phyloP scores from a whole-genome alignment of 23 red algal species.

The Chondrus crispus region DNA sequence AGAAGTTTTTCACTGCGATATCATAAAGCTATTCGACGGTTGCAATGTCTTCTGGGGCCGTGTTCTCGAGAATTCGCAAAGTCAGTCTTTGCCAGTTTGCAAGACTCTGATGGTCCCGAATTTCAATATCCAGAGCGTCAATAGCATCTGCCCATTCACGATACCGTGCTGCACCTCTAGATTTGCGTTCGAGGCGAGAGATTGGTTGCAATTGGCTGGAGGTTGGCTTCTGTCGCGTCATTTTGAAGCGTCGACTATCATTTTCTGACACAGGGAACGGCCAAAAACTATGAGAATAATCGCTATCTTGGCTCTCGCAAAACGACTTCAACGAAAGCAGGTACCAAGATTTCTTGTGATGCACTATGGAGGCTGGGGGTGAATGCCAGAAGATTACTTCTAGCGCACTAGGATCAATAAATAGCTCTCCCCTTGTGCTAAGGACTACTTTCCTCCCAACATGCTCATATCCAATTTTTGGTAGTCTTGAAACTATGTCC shows the following conservation, averaged over 20 bases:
- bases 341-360: conserved; percentile 64
- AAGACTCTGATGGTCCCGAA: not conserved
- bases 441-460: conserved; percentile 62
- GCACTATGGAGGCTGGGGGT: conserved; percentile 31
- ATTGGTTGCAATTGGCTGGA: not conserved
- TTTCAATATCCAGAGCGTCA: not conserved
- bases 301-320: conserved; percentile 39
- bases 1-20: too few relatives aligned
- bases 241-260: conserved; percentile 50
- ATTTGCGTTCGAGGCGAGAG: not conserved
- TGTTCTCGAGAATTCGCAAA: not conserved
- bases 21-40: too few relatives aligned
- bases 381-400: conserved; percentile 77
- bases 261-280: conserved; percentile 56
- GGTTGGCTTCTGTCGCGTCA: conserved; percentile 34
- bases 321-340: conserved; percentile 54
- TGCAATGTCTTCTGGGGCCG: not conserved
- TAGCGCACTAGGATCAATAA: conserved; percentile 66
- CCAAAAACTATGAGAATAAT: conserved; percentile 72
- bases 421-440: conserved; percentile 52
- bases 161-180: not conserved
- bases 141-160: not conserved
- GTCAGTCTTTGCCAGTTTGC: not conserved
- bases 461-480: conserved; percentile 72
- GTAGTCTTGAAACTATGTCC: conserved; percentile 64